These are phyloP conservation scores for Pyrenophora graminea DNA, from an alignment of 2,329 filamentous ascomycete species.

Conservation along the genomic window DNA sequence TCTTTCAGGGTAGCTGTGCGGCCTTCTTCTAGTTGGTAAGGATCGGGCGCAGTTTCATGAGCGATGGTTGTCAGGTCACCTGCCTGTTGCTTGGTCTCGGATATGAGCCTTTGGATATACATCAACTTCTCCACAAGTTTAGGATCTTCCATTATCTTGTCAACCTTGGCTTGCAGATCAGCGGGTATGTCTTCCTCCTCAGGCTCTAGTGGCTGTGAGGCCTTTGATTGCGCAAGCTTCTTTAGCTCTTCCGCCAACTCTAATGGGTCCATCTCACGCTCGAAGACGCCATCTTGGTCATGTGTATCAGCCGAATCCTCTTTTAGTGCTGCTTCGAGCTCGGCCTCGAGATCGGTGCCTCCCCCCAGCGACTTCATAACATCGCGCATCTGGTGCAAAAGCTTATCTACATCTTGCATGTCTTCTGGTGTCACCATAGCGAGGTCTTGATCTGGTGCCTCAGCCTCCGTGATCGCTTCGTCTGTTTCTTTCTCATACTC, in stretches of 20 bases:
- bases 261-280: conserved; percentile 27
- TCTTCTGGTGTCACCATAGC: conserved; percentile 14
- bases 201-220: conserved; percentile 3
- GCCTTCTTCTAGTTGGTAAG: conserved; percentile 28
- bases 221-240: conserved; percentile 22
- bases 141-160: conserved; percentile 43
- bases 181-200: conserved; percentile 30
- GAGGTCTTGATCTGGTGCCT: conserved; percentile 10
- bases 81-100: conserved; percentile 15
- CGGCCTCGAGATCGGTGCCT: conserved; percentile 24
- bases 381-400: conserved; percentile 34
- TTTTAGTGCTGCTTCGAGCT: conserved; percentile 27
- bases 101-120: conserved; percentile 35
- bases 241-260: conserved; percentile 29
- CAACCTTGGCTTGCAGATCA: conserved; percentile 39
- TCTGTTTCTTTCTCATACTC: conserved; percentile 17
- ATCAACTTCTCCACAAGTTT: conserved; percentile 39
- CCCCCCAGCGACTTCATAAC: conserved; percentile 30
- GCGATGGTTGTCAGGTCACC: conserved; percentile 22
- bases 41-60: conserved; percentile 36
- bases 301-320: conserved; percentile 19
- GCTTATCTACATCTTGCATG: conserved; percentile 26
- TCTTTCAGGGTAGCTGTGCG: conserved; percentile 30
- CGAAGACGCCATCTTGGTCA: conserved; percentile 20
- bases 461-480: conserved; percentile 13